These are phyloP conservation scores for Sclerotinia sclerotiorum DNA, from an alignment of 2,329 filamentous ascomycete species.

Conservation along the genomic window DNA sequence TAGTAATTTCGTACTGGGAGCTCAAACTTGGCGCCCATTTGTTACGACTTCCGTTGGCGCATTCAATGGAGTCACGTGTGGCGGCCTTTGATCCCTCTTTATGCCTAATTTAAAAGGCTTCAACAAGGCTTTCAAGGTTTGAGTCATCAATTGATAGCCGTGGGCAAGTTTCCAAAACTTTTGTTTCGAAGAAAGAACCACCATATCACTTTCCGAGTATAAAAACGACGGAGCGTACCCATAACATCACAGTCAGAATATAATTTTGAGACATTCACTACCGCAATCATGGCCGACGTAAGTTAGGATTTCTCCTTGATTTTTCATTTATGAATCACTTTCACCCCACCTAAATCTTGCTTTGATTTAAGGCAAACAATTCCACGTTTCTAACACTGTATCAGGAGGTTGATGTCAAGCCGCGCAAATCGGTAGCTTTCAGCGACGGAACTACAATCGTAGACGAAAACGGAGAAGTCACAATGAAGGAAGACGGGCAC, in stretches of 20 bases:
- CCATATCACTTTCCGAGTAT: conserved; percentile 7
- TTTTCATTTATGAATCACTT: conserved; percentile 8
- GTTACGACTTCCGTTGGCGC: background rate
- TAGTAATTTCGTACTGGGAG: background rate
- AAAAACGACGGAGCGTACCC: background rate
- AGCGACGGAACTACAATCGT: conserved; percentile 85
- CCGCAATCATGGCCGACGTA: conserved; percentile 25
- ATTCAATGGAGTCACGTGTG: background rate
- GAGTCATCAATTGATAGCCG: conserved; percentile 10
- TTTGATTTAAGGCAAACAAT: conserved; percentile 18
- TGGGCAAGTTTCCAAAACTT: background rate
- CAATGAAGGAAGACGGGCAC: conserved; percentile 66
- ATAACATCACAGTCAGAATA: background rate
- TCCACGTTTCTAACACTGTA: conserved; percentile 21
- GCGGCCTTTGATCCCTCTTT: background rate
- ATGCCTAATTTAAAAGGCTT: background rate
- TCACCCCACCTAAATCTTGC: conserved; percentile 23
- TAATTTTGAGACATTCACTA: background rate
- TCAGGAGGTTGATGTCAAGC: conserved; percentile 50
- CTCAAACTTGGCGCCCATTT: background rate
- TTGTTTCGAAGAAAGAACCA: background rate
- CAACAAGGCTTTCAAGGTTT: background rate
- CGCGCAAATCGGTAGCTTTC: conserved; percentile 92
- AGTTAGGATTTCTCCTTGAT: background rate
- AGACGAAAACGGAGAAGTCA: conserved; percentile 84